Base-by-base conservation (phyloP, 2,329 filamentous ascomycete genomes). In the Simplicillium aogashimaense region DNA sequence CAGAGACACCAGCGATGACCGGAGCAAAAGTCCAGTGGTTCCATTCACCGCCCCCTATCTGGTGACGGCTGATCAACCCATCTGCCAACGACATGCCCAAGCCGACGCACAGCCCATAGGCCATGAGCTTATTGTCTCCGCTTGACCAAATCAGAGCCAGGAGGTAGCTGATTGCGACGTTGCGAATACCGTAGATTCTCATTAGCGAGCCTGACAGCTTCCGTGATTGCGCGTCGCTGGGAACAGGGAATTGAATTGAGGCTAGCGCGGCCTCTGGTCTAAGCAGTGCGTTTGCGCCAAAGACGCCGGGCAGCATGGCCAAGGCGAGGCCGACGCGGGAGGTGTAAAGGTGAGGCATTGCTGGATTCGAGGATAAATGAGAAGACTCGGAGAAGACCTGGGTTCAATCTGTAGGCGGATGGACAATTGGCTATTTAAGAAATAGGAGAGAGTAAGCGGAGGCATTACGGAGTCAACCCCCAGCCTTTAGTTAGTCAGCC, bases 1-100 rank as follows among this genome's bases (percentile, higher is more conserved):
- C 30, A 12, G 6, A 32, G 13, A 32, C 30, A 15, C 30, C 30
- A 32, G 6, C 11, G 13, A 32, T 32, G 3, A 52, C 14, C 2
- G 49, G 49, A 5, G 38, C 38, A 31, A 45, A 44, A 2, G 38
- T 17, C 50, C 50, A 52, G n/a, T 50, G 48, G 31, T 42, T 39
- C 49, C 49, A 52, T 25, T 50, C 41, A 4, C 46, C 46, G 3
- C 47, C 40, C 7, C 47, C 49, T 15, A 48, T 38, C 7, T 43
- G 35, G 5, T 28, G 36, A 14, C 15, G 37, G 25, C 48, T 52
- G 12, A 50, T 40, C 5, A 47, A n/a, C 1, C 50, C 50, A 31
- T 52, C 50, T 10, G 16, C 36, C 1, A 46, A 9, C 3, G 33
- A 12, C 43, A 52, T 45, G 1, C 37, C 33, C 10, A 45, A 3